These are phyloP conservation scores for Tylopilus cervinicoccineus DNA, from an alignment of 768 basidiomycete species.

Conservation along the genomic window DNA sequence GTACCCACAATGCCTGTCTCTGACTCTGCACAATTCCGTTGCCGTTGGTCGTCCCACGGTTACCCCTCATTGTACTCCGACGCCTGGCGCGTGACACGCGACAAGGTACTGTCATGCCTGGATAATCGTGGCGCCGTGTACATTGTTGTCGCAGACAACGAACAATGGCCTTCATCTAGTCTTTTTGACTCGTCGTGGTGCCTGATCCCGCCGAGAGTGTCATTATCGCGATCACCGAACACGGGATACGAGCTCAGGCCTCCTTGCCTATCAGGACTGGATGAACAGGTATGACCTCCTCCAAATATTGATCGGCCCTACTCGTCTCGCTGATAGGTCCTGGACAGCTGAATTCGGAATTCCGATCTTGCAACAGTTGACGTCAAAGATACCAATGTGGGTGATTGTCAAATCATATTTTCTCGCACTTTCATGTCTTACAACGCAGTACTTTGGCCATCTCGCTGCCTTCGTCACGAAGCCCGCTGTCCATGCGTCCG, in stretches of 20 bases:
- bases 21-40: not conserved
- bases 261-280: too few relatives aligned
- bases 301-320: not conserved
- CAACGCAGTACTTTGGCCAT: not conserved
- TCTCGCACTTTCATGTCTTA: not conserved
- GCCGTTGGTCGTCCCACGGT: not conserved
- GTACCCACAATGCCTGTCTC: not conserved
- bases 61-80: not conserved
- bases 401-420: not conserved
- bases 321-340: not conserved
- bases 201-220: not conserved
- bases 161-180: not conserved
- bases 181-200: not conserved
- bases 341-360: not conserved
- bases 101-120: not conserved
- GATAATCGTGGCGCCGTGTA: not conserved
- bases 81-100: not conserved
- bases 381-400: not conserved
- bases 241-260: not conserved
- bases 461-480: not conserved
- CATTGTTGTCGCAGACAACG: not conserved
- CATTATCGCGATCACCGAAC: not conserved
- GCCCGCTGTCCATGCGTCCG: not conserved
- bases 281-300: too few relatives aligned
- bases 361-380: not conserved